Evolutionary conservation across 75 land plant species (phyloP).

Genomic region (Cunninghamia lanceolata): DNA sequence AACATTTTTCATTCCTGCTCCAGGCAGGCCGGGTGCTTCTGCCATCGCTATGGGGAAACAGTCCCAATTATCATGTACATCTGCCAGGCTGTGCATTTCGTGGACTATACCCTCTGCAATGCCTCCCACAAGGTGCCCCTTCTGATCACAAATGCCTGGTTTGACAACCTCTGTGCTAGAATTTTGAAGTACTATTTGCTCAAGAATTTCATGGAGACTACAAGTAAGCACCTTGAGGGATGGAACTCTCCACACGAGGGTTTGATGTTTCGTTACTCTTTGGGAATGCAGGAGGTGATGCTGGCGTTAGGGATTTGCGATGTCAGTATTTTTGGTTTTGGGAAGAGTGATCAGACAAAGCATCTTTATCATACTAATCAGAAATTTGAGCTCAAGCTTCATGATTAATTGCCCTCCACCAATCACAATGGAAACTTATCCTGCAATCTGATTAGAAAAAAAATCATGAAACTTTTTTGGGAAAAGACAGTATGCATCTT

Average conservation of each 20-base stretch:
- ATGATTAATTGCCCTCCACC: too few species aligned
- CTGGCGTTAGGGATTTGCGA: conserved; percentile 85
- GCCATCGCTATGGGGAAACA: conserved; percentile 68
- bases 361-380: conserved; percentile 92
- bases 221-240: conserved; percentile 43
- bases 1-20: conserved; percentile 70
- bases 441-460: too few species aligned
- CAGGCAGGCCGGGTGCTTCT: conserved; percentile 54
- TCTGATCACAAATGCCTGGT: conserved; percentile 73
- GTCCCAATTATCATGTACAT: too few species aligned
- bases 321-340: conserved; percentile 86
- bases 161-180: conserved; percentile 63
- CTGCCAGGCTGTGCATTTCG: too few species aligned
- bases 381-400: conserved; percentile 68
- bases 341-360: conserved; percentile 59
- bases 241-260: conserved; percentile 72
- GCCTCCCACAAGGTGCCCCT: conserved; percentile 55
- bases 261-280: conserved; percentile 76
- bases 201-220: conserved; percentile 54
- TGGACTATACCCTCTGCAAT: conserved; percentile 65
- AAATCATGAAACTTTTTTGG: background rate
- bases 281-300: conserved; percentile 95
- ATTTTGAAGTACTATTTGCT: conserved; percentile 85
- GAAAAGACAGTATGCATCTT: background rate
- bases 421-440: too few species aligned